A percentile compares a stretch with the other conserved stretches of the same genome.
Conservation (phyloP, 192 early-diverging fungal genomes). For the Coemansia sp. region DNA sequence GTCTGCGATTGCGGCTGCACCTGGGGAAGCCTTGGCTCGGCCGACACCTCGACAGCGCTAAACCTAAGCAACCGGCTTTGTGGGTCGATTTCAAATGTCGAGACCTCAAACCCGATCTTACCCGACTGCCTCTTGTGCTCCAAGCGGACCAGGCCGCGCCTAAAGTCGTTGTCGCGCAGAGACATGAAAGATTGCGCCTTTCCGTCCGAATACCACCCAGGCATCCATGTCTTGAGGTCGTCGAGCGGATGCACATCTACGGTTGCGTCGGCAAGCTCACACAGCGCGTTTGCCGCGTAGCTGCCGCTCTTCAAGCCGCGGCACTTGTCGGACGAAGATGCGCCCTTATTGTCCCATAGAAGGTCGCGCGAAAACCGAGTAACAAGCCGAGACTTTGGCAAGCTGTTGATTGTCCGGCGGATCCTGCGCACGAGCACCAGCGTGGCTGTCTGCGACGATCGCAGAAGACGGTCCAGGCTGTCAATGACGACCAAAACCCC, state of each 20-base stretch:
- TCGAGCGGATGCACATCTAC: constrained; percentile 35
- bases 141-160: constrained; percentile 28
- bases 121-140: constrained; percentile 47
- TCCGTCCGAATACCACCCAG: constrained; percentile 51
- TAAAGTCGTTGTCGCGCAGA: constrained; percentile 25
- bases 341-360: background rate
- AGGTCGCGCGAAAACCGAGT: constrained; percentile 35
- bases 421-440: constrained; percentile 29
- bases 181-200: constrained; percentile 21
- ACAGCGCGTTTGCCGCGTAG: constrained; percentile 7
- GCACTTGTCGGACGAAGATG: no score
- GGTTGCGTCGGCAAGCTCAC: constrained; percentile 31
- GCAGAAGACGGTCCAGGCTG: constrained; percentile 33
- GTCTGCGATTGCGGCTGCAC: background rate
- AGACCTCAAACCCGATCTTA: constrained; percentile 38
- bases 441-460: constrained; percentile 18
- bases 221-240: constrained; percentile 41
- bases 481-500: constrained; percentile 23
- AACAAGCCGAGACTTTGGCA: constrained; percentile 21
- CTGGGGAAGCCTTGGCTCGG: background rate
- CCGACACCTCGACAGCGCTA: constrained; percentile 1
- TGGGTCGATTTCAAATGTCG: constrained; percentile 32
- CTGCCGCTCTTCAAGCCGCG: background rate
- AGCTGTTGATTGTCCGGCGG: constrained; percentile 8
- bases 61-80: constrained; percentile 23